These are phyloP conservation scores for Penicillium simplicissimum DNA, from an alignment of 495 filamentous ascomycete genomes.

Conservation along the genomic window DNA sequence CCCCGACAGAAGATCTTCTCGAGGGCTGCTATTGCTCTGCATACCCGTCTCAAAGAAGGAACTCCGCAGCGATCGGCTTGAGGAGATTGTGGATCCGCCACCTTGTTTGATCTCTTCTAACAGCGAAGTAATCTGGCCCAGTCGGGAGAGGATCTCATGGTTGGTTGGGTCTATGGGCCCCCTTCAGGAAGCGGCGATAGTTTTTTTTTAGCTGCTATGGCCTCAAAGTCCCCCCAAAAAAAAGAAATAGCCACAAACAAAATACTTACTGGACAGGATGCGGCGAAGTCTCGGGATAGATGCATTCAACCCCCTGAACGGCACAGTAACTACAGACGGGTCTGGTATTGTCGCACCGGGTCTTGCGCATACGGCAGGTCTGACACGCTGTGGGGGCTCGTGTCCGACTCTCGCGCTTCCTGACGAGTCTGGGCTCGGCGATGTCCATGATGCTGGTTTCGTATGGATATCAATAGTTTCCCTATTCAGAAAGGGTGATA, in stretches of 20 bases:
- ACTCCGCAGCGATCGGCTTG: conserved; percentile 21
- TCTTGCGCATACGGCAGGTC: conserved; percentile 32
- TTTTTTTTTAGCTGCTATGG: conserved; percentile 14
- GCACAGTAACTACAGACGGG: conserved; percentile 33
- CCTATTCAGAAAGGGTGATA: conserved; percentile 8
- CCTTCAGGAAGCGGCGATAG: conserved; percentile 12
- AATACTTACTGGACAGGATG: conserved; percentile 26
- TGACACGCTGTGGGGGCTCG: conserved; percentile 34
- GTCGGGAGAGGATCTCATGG: conserved; percentile 25
- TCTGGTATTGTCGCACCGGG: conserved; percentile 33
- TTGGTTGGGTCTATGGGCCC: conserved; percentile 22
- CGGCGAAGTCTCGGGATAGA: conserved; percentile 31
- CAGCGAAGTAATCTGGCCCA: conserved; percentile 26
- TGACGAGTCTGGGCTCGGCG: conserved; percentile 13
- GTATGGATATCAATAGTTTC: neutral
- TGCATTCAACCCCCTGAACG: conserved; percentile 26
- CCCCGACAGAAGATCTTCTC: conserved; percentile 15
- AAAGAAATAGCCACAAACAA: neutral
- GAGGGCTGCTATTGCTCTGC: conserved; percentile 18
- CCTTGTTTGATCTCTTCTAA: conserved; percentile 30
- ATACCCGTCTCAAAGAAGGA: conserved; percentile 22
- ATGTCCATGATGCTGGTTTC: conserved; percentile 20
- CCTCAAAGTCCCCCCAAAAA: neutral
- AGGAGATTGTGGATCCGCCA: conserved; percentile 15
- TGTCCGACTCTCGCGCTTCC: conserved; percentile 32